Evolutionary conservation across 1,284 basidiomycete genomes (phyloP).

Genomic region (Ganoderma leucocontextum): DNA sequence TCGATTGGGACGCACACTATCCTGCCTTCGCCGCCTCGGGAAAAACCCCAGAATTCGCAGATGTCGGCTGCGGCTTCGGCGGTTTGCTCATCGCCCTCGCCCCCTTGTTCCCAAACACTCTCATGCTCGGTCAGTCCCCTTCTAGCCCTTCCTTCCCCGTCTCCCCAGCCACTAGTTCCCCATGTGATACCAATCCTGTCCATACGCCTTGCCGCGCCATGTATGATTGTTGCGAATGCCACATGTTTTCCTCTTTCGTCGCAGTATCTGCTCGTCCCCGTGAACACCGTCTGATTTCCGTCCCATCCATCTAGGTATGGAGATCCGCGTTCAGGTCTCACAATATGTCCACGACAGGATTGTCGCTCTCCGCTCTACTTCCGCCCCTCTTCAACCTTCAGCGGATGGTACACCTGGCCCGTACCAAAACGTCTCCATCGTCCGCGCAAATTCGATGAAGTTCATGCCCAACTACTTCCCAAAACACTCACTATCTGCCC

Average conservation of each 20-base stretch:
- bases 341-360: conserved; percentile 98
- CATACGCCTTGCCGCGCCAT: not conserved
- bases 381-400: conserved; percentile 51
- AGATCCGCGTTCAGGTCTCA: conserved; percentile 96
- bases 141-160: not conserved
- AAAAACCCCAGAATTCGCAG: conserved; percentile 91
- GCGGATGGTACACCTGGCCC: conserved; percentile 49
- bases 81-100: conserved; percentile 93
- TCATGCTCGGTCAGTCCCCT: conserved; percentile 87
- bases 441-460: conserved; percentile 98
- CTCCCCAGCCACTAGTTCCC: not conserved
- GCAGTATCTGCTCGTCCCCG: not conserved
- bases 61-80: conserved; percentile 98
- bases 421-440: conserved; percentile 94
- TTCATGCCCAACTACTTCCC: conserved; percentile 97
- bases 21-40: conserved; percentile 70
- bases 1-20: conserved; percentile 91
- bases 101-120: conserved; percentile 89
- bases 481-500: conserved; percentile 89
- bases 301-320: conserved; percentile 74
- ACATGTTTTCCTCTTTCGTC: conserved; percentile 14
- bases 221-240: conserved; percentile 15
- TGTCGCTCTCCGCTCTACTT: conserved; percentile 76
- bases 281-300: conserved; percentile 11
- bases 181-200: conserved; percentile 6